Conservation (phyloP, 2,329 filamentous ascomycete genomes). For the Paraphaeosphaeria sporulosa region DNA sequence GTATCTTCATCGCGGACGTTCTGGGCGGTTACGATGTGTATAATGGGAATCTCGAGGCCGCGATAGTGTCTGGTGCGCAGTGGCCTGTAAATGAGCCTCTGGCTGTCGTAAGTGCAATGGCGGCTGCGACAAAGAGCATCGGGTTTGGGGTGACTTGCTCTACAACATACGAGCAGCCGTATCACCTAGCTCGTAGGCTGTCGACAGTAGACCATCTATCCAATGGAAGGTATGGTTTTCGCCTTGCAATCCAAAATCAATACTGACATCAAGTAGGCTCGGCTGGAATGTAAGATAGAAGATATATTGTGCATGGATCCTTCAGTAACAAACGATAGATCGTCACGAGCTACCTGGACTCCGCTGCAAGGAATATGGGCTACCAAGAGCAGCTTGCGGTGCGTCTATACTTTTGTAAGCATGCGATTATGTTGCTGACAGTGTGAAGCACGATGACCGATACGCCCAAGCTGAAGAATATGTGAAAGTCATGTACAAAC, state of each 20-base stretch:
- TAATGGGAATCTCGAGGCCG: constrained; percentile 67
- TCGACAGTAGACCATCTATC: constrained; percentile 73
- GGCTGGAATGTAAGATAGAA: constrained; percentile 19
- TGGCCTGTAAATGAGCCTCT: constrained; percentile 77
- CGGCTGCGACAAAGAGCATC: constrained; percentile 71
- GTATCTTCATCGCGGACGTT: constrained; percentile 53
- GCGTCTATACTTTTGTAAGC: constrained; percentile 63
- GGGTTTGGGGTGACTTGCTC: constrained; percentile 73
- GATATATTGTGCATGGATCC: neutral
- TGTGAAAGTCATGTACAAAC: constrained; percentile 72
- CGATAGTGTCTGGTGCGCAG: constrained; percentile 69
- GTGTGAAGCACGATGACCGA: constrained; percentile 67
- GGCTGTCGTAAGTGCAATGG: constrained; percentile 70
- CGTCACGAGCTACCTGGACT: constrained; percentile 73
- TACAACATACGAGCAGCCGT: constrained; percentile 74
- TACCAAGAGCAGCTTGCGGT: constrained; percentile 63
- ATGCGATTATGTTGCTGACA: constrained; percentile 51
- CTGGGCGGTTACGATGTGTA: constrained; percentile 74
- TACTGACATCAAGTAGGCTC: constrained; percentile 10
- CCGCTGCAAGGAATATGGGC: constrained; percentile 70
- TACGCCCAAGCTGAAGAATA: constrained; percentile 76
- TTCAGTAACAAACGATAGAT: constrained; percentile 53
- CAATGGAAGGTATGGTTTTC: constrained; percentile 59
- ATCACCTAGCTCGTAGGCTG: constrained; percentile 69
- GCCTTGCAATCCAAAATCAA: neutral